Conservation (phyloP, 176 grass and related monocot species). For the Calamus simplicifolius region DNA sequence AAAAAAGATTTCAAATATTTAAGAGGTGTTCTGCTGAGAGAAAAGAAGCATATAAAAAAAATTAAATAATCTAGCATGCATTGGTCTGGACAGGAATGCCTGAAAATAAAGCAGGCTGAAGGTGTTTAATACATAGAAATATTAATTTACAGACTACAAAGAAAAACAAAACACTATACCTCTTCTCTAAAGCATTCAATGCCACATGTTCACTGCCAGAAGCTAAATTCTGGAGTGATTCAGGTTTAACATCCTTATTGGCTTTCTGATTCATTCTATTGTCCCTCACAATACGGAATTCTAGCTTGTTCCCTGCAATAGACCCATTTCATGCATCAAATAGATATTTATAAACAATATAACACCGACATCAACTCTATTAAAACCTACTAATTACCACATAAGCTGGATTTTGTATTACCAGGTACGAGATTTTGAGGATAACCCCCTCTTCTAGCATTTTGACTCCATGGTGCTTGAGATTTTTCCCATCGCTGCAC, state of each 20-base stretch:
- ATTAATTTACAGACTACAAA: not conserved
- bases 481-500: slow-evolving; percentile 26
- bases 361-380: not conserved
- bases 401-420: slow-evolving; percentile 4
- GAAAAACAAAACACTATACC: slow-evolving; percentile 24
- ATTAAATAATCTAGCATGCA: too few species aligned
- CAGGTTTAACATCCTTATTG: slow-evolving; percentile 22
- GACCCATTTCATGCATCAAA: slow-evolving; percentile 1
- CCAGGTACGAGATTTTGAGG: slow-evolving; percentile 32
- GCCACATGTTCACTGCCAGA: slow-evolving; percentile 10
- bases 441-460: slow-evolving; percentile 26
- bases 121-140: not conserved
- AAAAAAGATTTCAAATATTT: too few species aligned
- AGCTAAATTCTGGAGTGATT: slow-evolving; percentile 17
- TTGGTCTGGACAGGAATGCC: too few species aligned
- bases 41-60: too few species aligned
- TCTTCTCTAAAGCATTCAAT: slow-evolving; percentile 30
- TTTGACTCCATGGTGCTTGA: slow-evolving; percentile 26
- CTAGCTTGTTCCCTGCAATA: slow-evolving; percentile 37
- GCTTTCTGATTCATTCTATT: slow-evolving; percentile 46
- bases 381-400: not conserved
- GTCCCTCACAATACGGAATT: slow-evolving; percentile 73
- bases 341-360: not conserved
- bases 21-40: too few species aligned
- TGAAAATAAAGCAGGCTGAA: not conserved